phyloP scores from a whole-genome alignment of 306 rosid species.

The Parietaria judaica region DNA sequence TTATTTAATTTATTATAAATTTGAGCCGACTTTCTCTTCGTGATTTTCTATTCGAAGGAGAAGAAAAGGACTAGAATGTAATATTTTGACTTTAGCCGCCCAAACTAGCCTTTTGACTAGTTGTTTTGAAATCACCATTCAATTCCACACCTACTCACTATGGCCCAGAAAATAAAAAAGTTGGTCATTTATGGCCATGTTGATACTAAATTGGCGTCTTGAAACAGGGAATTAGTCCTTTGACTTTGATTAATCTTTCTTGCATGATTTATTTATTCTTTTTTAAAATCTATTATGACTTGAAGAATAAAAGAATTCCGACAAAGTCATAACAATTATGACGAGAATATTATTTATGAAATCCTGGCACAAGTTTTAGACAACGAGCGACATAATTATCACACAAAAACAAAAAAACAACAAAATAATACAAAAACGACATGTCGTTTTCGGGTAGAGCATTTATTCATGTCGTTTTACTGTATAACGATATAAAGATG shows the following conservation, averaged over 20 bases:
- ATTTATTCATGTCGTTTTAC: no score
- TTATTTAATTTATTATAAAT: background rate
- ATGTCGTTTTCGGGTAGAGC: no score
- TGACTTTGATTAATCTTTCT: background rate
- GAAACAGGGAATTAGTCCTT: background rate
- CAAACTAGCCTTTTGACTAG: slow-evolving; percentile 5
- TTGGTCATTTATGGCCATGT: background rate
- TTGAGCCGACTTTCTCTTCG: background rate
- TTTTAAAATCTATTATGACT: background rate
- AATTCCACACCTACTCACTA: slow-evolving; percentile 1
- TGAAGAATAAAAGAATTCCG: no score
- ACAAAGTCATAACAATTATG: no score
- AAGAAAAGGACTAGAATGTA: background rate
- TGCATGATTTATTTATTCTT: background rate
- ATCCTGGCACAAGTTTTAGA: no score
- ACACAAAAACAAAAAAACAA: no score
- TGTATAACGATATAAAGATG: no score
- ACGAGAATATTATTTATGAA: no score
- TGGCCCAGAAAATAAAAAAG: background rate
- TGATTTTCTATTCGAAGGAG: background rate
- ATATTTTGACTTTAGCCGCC: slow-evolving; percentile 16
- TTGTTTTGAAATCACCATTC: slow-evolving; percentile 11
- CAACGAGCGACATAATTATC: no score
- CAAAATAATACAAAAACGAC: no score
- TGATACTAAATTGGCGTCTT: background rate